Evolutionary conservation across 1,139 yeast genomes (phyloP).

Genomic region (Diutina pseudorugosa): DNA sequence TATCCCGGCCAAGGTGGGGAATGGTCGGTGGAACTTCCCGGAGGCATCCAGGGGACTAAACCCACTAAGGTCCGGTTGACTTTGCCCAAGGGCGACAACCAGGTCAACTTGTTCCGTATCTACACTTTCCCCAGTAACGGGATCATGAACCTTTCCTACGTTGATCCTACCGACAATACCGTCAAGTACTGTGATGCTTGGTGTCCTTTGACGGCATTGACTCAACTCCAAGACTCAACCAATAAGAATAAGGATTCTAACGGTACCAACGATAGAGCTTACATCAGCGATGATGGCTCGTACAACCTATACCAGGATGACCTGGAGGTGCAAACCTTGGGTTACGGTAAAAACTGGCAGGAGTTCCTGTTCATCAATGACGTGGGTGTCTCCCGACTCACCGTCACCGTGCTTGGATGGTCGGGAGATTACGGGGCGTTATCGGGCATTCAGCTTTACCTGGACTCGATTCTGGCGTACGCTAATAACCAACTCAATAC

Average conservation of each 20-base stretch:
- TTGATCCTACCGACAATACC: conserved; percentile 57
- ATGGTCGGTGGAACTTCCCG: conserved; percentile 55
- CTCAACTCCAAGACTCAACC: conserved; percentile 17
- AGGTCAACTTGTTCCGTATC: conserved; percentile 58
- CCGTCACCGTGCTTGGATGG: conserved; percentile 56
- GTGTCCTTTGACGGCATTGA: conserved; percentile 50
- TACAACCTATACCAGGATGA: conserved; percentile 26
- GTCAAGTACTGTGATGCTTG: conserved; percentile 66
- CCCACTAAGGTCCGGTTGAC: conserved; percentile 72
- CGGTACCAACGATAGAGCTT: conserved; percentile 15
- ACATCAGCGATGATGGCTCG: conserved; percentile 24
- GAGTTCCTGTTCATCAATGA: conserved; percentile 75
- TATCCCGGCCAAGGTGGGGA: conserved; percentile 44
- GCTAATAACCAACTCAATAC: conserved; percentile 69
- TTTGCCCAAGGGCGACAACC: conserved; percentile 41
- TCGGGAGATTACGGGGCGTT: conserved; percentile 62
- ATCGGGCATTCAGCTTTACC: conserved; percentile 63
- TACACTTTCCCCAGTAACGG: conserved; percentile 74
- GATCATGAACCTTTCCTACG: conserved; percentile 81
- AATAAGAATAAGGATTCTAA: conserved; percentile 13
- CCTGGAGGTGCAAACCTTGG: conserved; percentile 30
- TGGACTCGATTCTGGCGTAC: conserved; percentile 44
- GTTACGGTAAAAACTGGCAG: conserved; percentile 44
- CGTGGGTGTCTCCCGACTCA: conserved; percentile 48
- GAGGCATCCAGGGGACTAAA: conserved; percentile 32